Percentiles rank a stretch among this genome's conserved stretches.
phyloP scores from a whole-genome alignment of 495 filamentous ascomycete species.

The Cercophora newfieldiana region DNA sequence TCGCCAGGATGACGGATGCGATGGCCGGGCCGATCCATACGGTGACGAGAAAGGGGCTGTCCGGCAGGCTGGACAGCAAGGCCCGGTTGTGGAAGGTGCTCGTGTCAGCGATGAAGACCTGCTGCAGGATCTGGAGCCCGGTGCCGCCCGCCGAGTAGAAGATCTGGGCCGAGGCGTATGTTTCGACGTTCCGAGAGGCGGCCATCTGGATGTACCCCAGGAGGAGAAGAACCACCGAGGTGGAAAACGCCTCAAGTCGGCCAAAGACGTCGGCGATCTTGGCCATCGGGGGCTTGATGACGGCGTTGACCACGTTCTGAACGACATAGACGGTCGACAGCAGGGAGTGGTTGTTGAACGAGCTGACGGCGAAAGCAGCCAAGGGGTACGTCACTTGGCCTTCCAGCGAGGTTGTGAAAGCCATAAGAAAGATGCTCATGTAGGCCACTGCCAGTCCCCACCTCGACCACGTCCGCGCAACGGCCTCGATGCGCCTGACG shows the following conservation, averaged over 20 bases:
- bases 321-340: constrained; percentile 59
- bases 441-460: constrained; percentile 47
- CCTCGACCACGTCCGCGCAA: constrained; percentile 50
- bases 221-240: constrained; percentile 36
- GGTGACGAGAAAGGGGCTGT: constrained; percentile 62
- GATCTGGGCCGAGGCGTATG: constrained; percentile 49
- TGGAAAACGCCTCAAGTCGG: constrained; percentile 41
- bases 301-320: constrained; percentile 50
- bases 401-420: constrained; percentile 49
- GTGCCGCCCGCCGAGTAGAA: constrained; percentile 50
- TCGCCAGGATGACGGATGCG: constrained; percentile 43
- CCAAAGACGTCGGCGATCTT: constrained; percentile 48
- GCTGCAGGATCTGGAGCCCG: constrained; percentile 57
- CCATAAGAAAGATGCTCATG: constrained; percentile 46
- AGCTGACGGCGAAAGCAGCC: constrained; percentile 50
- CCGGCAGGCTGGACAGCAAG: constrained; percentile 59
- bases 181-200: constrained; percentile 38
- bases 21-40: constrained; percentile 53
- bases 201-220: constrained; percentile 45
- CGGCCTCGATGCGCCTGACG: constrained; percentile 48
- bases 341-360: constrained; percentile 59
- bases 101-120: constrained; percentile 66
- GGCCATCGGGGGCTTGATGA: constrained; percentile 47
- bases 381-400: constrained; percentile 48
- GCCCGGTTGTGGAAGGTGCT: constrained; percentile 63